phyloP scores from a whole-genome alignment of 352 stramenopile species.

The Phytophthora cryptogea region DNA sequence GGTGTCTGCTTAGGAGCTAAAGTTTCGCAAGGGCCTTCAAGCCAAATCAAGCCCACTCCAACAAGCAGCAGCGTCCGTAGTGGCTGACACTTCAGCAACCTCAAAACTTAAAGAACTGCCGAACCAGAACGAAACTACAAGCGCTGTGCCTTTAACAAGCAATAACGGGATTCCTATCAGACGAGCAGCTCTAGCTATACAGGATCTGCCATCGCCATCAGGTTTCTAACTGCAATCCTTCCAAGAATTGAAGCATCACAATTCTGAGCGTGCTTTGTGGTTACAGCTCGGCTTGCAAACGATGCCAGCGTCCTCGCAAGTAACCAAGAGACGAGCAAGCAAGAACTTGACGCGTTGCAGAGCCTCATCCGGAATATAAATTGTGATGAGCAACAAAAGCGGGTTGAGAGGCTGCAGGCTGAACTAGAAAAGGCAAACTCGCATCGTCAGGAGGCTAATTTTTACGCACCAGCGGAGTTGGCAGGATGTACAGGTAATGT shows the following conservation, averaged over 20 bases:
- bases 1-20: constrained; percentile 32
- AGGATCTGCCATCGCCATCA: neutral
- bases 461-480: neutral
- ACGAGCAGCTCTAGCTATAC: neutral
- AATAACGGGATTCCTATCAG: neutral
- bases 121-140: constrained; percentile 15
- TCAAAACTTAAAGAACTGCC: neutral
- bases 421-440: constrained; percentile 38
- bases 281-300: constrained; percentile 1
- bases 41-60: constrained; percentile 30
- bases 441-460: constrained; percentile 18
- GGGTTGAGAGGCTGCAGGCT: constrained; percentile 38
- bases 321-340: constrained; percentile 16
- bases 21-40: constrained; percentile 26
- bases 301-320: neutral
- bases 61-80: constrained; percentile 27
- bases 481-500: neutral
- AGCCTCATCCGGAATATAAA: constrained; percentile 32
- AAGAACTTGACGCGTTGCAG: constrained; percentile 25
- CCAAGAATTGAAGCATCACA: constrained; percentile 1
- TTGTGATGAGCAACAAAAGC: constrained; percentile 40
- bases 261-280: neutral
- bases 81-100: neutral
- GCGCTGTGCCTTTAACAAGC: neutral
- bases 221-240: constrained; percentile 13